Evolutionary conservation across 495 filamentous ascomycete species (phyloP).

Genomic region (Neurospora sp.): DNA sequence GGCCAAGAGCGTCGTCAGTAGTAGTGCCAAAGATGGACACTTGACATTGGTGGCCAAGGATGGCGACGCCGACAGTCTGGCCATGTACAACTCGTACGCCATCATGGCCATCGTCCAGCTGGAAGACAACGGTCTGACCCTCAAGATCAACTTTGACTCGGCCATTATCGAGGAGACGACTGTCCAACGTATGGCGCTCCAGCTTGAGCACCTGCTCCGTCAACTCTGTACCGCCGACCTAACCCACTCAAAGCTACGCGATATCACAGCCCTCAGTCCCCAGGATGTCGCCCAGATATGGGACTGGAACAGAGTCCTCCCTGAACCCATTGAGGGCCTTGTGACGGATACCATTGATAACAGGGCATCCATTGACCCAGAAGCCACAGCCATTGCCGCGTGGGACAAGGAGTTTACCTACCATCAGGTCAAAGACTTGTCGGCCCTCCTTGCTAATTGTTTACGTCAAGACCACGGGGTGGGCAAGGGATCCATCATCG

Average conservation of each 20-base stretch:
- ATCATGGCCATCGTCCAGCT: neutral
- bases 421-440: neutral
- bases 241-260: constrained; percentile 2
- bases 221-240: constrained; percentile 3
- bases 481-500: neutral
- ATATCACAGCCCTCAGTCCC: constrained; percentile 11
- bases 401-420: neutral
- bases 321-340: neutral
- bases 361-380: neutral
- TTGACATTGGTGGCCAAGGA: neutral
- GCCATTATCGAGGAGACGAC: constrained; percentile 13
- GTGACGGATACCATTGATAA: neutral
- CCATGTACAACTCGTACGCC: neutral
- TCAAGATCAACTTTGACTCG: constrained; percentile 11
- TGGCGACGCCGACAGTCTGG: neutral
- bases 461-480: neutral
- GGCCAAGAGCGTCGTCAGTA: neutral
- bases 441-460: neutral
- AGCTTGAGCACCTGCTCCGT: constrained; percentile 14
- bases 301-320: constrained; percentile 7
- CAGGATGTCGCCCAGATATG: constrained; percentile 11
- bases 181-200: constrained; percentile 13
- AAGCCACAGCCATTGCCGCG: neutral
- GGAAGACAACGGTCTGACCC: neutral
- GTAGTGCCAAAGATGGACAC: neutral